Evolutionary conservation across 495 filamentous ascomycete species (phyloP).

Genomic region (Hypoxylon perforatum): DNA sequence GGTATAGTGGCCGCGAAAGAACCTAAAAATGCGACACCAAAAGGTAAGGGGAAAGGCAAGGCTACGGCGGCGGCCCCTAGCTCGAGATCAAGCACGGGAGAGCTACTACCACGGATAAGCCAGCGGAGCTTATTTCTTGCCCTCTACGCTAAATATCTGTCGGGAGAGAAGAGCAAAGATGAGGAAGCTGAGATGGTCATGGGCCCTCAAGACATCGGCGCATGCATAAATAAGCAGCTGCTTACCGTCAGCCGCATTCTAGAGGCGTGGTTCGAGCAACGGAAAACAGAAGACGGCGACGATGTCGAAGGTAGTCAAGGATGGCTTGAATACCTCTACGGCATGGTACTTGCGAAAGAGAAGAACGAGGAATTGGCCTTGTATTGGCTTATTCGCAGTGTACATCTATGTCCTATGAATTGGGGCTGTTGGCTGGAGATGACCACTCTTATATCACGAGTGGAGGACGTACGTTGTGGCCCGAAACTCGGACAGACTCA

Average conservation of each 20-base stretch:
- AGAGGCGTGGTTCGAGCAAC: constrained; percentile 78
- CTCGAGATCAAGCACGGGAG: constrained; percentile 26
- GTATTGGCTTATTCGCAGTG: constrained; percentile 83
- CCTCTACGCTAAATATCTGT: constrained; percentile 90
- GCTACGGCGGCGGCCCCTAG: constrained; percentile 53
- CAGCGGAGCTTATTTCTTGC: constrained; percentile 93
- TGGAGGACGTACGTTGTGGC: constrained; percentile 77
- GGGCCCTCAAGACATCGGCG: constrained; percentile 88
- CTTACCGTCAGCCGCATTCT: constrained; percentile 77
- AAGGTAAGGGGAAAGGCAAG: constrained; percentile 63
- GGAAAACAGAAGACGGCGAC: constrained; percentile 65
- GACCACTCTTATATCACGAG: constrained; percentile 73
- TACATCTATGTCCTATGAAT: constrained; percentile 88
- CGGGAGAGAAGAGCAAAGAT: constrained; percentile 94
- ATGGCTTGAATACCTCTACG: constrained; percentile 97
- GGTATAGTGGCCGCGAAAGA: constrained; percentile 65
- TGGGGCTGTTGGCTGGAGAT: constrained; percentile 98
- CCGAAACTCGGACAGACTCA: not conserved
- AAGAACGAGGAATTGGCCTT: constrained; percentile 88
- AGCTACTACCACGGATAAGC: constrained; percentile 66
- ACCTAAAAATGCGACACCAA: constrained; percentile 53
- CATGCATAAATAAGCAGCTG: constrained; percentile 84
- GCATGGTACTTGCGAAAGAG: constrained; percentile 86
- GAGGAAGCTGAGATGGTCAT: constrained; percentile 98
- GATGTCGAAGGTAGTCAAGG: constrained; percentile 75